Evolutionary conservation across 768 basidiomycete species (phyloP), one percentile per base, ranked within the genome.

Genomic region (Tulasnella sp.): DNA sequence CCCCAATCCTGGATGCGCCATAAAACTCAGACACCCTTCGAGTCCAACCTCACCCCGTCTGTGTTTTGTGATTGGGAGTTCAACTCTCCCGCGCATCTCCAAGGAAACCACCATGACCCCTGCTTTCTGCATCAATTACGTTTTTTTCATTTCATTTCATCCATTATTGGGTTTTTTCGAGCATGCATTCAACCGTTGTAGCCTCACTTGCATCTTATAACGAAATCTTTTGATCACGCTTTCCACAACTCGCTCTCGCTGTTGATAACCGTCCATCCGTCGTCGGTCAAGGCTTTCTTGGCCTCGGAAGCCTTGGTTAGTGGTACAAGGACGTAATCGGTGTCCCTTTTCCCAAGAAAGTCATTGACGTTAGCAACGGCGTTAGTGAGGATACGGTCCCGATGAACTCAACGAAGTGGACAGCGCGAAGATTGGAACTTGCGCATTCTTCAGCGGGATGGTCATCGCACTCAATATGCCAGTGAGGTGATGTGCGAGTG

Each of bases 1-100:
- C 11, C 42, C 24, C 23, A 26, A 32, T 56, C 41, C n/a, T n/a
- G n/a, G n/a, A n/a, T n/a, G n/a, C n/a, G n/a, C n/a, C n/a, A n/a
- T n/a, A n/a, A n/a, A n/a, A n/a, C 29, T 42, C 29, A 29, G 42
- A 23, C 24, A 44, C 26, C 23, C 29, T 27, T 5, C 55, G 44
- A 56, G 55, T 56, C 55, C 55, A 56, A 56, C 55, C 55, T 56
- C 44, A 42, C 8, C 21, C 32, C 23, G 29, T 13, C 43, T 56
- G 23, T 23, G 23, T n/a, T 38, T 17, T 26, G 38, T 47, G 55
- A 38, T 56, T 21, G 43, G 55, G 55, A 56, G 55, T 44, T 56
- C 55, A 56, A 56, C 55, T 43, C 42, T 56, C 55, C 55, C 44
- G 41, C 55, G 27, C n/a, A n/a, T n/a, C n/a, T n/a, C n/a, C n/a